A percentile compares a stretch with the other conserved stretches of the same genome.
phyloP scores from a whole-genome alignment of 2,329 filamentous ascomycete genomes.

The Neonectria neomacrospora region DNA sequence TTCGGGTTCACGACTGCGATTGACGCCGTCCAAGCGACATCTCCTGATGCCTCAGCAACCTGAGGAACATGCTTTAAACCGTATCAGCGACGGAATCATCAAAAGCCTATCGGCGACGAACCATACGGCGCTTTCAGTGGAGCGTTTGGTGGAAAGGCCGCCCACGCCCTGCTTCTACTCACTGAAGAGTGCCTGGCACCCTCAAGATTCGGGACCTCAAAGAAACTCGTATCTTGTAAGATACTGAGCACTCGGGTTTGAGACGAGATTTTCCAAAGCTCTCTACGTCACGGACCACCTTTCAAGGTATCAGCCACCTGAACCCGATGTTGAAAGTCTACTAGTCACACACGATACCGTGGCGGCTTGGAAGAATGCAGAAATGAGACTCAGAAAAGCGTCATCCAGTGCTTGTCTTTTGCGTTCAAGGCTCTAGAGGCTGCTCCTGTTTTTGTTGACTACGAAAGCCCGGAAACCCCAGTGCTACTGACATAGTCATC shows the following conservation, averaged over 20 bases:
- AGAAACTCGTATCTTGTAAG: background rate
- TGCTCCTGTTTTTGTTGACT: background rate
- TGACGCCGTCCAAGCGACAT: slow-evolving; percentile 30
- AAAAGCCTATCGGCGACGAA: background rate
- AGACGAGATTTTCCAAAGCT: background rate
- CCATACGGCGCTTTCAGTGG: background rate
- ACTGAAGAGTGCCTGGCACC: background rate
- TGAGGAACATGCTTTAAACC: background rate
- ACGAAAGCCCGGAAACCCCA: background rate
- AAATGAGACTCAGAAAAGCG: background rate
- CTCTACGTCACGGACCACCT: background rate
- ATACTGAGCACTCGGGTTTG: background rate
- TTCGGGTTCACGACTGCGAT: slow-evolving; percentile 40
- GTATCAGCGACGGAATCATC: background rate
- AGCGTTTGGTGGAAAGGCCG: background rate
- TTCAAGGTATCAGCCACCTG: background rate
- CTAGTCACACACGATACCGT: background rate
- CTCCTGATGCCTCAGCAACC: background rate
- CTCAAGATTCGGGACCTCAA: background rate
- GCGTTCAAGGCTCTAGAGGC: background rate
- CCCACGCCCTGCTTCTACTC: background rate
- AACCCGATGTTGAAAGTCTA: background rate
- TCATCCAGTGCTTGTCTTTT: background rate
- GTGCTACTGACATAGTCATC: background rate
- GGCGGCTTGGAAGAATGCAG: background rate